Percentiles rank a stretch among this genome's conserved stretches.
phyloP scores from a whole-genome alignment of 176 grass and related monocot genomes.

The Elaeis guineensis region DNA sequence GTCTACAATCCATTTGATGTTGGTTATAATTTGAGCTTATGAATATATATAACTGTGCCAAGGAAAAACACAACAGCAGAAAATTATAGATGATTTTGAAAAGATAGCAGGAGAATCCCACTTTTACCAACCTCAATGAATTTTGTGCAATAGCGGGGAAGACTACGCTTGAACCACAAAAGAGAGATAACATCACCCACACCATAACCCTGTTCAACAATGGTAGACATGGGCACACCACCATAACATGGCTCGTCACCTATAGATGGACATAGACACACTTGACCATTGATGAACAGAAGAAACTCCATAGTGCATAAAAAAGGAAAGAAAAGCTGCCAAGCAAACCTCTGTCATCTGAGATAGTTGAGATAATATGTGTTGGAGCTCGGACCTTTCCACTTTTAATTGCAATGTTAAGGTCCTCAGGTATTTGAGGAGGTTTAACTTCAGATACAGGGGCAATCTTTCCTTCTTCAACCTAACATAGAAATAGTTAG shows the following conservation, averaged over 20 bases:
- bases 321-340: slow-evolving; percentile 5
- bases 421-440: slow-evolving; percentile 88
- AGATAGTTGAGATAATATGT: slow-evolving; percentile 98
- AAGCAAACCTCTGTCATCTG: slow-evolving; percentile 97
- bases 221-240: slow-evolving; percentile 97
- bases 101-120: too few species aligned
- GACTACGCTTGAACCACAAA: slow-evolving; percentile 98
- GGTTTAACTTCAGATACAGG: slow-evolving; percentile 70
- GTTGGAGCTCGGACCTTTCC: slow-evolving; percentile 97
- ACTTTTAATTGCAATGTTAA: slow-evolving; percentile 94
- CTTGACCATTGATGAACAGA: slow-evolving; percentile 1
- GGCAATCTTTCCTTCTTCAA: slow-evolving; percentile 85
- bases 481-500: slow-evolving; percentile 29
- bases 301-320: background rate
- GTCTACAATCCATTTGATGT: too few species aligned
- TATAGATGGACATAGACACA: slow-evolving; percentile 32
- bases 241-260: slow-evolving; percentile 98
- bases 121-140: slow-evolving; percentile 77
- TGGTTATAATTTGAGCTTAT: too few species aligned
- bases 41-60: too few species aligned
- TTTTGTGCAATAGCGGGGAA: slow-evolving; percentile 96
- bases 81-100: too few species aligned
- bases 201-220: slow-evolving; percentile 85
- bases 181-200: slow-evolving; percentile 99
- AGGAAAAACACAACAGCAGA: too few species aligned